Evolutionary conservation across 1,284 basidiomycete genomes (phyloP).

Genomic region (Rhodotorula sp.): DNA sequence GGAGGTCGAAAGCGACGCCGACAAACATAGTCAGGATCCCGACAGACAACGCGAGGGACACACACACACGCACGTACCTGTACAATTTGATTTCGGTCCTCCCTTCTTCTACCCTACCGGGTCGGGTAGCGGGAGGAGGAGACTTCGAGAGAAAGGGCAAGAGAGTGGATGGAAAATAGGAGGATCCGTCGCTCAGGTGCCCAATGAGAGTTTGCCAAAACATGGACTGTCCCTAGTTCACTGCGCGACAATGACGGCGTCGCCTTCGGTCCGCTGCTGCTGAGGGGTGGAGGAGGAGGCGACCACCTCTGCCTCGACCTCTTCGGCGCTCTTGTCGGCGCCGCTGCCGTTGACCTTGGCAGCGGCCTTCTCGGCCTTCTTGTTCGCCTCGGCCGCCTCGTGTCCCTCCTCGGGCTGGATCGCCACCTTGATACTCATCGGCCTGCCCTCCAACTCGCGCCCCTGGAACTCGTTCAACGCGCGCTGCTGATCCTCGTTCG

Average conservation of each 20-base stretch:
- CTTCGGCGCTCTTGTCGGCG: neutral
- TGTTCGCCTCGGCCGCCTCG: slow-evolving; percentile 8
- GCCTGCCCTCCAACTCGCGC: slow-evolving; percentile 77
- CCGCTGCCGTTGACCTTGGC: neutral
- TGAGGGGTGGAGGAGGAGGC: neutral
- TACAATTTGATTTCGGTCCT: neutral
- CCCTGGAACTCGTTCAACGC: slow-evolving; percentile 92
- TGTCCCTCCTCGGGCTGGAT: slow-evolving; percentile 27
- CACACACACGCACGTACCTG: neutral
- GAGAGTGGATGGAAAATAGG: no score
- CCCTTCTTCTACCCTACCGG: no score
- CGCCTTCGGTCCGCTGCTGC: slow-evolving; percentile 15
- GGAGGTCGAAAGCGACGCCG: no score
- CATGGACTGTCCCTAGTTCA: neutral
- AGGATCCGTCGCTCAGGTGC: neutral
- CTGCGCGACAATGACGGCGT: slow-evolving; percentile 35
- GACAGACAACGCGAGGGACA: no score
- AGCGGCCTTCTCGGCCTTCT: neutral
- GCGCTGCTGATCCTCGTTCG: slow-evolving; percentile 83
- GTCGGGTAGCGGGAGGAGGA: no score
- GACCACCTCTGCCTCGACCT: neutral
- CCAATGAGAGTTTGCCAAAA: no score
- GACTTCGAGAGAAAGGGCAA: no score
- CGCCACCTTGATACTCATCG: slow-evolving; percentile 57
- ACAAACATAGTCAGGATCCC: neutral